Conservation (phyloP, 1,284 basidiomycete species). For the Malassezia slooffiae region DNA sequence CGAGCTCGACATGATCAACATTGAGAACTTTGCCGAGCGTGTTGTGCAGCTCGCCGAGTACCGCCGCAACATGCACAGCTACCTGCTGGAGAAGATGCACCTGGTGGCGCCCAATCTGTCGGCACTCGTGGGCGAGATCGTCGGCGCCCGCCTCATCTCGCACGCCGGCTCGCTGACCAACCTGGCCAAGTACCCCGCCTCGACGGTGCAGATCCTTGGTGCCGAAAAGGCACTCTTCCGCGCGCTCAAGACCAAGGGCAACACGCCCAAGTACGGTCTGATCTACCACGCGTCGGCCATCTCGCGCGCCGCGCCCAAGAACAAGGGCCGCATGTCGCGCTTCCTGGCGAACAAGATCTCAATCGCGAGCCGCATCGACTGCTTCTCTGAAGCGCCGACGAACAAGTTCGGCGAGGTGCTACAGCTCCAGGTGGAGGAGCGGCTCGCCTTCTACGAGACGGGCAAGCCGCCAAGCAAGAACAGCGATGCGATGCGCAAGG, state of each 20-base stretch:
- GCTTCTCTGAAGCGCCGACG: conserved; percentile 75
- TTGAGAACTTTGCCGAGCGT: conserved; percentile 77
- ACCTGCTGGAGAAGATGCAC: conserved; percentile 96
- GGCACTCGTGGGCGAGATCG: conserved; percentile 84
- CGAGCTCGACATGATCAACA: conserved; percentile 92
- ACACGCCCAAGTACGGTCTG: conserved; percentile 73
- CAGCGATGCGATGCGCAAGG: conserved; percentile 60
- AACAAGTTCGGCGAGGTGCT: conserved; percentile 91
- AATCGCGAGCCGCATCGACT: conserved; percentile 94
- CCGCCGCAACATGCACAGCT: conserved; percentile 77
- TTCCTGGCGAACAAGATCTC: conserved; percentile 93
- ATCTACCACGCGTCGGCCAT: conserved; percentile 61
- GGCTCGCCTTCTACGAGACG: conserved; percentile 79
- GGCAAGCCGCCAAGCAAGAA: conserved; percentile 43
- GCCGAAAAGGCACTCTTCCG: conserved; percentile 97
- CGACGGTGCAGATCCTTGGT: conserved; percentile 93
- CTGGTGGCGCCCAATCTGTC: conserved; percentile 83
- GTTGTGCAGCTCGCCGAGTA: conserved; percentile 88
- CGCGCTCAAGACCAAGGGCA: conserved; percentile 95
- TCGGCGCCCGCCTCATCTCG: conserved; percentile 86
- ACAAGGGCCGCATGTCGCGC: conserved; percentile 77
- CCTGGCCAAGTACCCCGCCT: conserved; percentile 94
- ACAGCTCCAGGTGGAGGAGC: conserved; percentile 85
- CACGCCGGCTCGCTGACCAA: conserved; percentile 96
- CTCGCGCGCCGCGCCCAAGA: conserved; percentile 82